Evolutionary conservation across 345 rosid genomes (phyloP).

Genomic region (Aurinia saxatilis): DNA sequence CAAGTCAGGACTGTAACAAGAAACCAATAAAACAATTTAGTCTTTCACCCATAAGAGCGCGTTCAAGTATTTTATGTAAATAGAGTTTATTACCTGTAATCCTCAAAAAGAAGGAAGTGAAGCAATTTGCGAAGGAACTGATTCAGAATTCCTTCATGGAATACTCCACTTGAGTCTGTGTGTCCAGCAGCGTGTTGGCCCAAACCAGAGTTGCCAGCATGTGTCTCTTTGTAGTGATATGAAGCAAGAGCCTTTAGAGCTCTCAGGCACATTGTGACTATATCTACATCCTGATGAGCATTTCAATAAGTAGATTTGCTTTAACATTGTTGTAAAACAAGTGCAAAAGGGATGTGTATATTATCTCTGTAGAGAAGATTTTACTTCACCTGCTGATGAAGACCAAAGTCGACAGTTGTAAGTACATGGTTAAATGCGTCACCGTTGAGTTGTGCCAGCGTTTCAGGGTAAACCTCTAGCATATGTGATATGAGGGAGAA

Average conservation of each 20-base stretch:
- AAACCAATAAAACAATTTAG: neutral
- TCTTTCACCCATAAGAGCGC: neutral
- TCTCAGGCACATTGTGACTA: constrained; percentile 83
- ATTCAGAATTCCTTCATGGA: constrained; percentile 61
- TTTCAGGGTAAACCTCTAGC: constrained; percentile 96
- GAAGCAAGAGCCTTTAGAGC: constrained; percentile 88
- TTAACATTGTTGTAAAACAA: neutral
- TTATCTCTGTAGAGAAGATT: neutral
- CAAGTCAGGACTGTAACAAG: constrained; percentile 58
- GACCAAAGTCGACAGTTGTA: constrained; percentile 82
- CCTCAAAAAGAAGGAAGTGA: constrained; percentile 86
- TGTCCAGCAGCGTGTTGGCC: constrained; percentile 51
- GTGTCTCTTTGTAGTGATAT: constrained; percentile 75
- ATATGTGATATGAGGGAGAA: constrained; percentile 79
- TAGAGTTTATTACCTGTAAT: constrained; percentile 64
- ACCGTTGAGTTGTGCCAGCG: constrained; percentile 57
- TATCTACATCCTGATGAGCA: constrained; percentile 59
- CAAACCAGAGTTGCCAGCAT: constrained; percentile 58
- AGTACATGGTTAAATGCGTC: constrained; percentile 79
- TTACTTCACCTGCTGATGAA: constrained; percentile 80
- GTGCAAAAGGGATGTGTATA: neutral
- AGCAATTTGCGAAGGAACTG: constrained; percentile 65
- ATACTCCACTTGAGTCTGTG: constrained; percentile 51
- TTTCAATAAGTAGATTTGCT: neutral
- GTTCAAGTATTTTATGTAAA: neutral